phyloP scores from a whole-genome alignment of 306 rosid genomes.

The Cucurbita argyrosperma region DNA sequence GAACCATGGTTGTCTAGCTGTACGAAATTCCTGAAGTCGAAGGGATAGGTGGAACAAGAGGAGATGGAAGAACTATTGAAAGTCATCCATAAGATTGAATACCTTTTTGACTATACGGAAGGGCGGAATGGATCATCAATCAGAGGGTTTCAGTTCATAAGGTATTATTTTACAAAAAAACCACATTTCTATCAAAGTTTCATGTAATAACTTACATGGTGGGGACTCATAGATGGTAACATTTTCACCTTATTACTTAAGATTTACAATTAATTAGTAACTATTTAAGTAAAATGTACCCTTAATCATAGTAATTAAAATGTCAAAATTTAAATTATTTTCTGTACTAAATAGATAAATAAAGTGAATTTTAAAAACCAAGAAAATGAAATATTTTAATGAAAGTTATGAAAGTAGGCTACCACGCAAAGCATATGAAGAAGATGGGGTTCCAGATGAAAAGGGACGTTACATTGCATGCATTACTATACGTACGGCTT shows the following conservation, averaged over 20 bases:
- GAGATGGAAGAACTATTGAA: neutral
- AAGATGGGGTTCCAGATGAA: neutral
- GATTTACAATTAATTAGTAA: neutral
- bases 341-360: neutral
- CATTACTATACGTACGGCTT: neutral
- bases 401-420: neutral
- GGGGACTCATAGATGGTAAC: neutral
- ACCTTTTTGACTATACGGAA: neutral
- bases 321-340: no score
- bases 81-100: neutral
- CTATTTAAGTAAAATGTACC: neutral
- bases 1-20: neutral
- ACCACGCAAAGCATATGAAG: neutral
- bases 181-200: neutral
- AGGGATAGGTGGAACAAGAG: neutral
- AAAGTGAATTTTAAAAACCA: no score
- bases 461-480: neutral
- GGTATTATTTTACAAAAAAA: neutral
- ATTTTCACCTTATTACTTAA: neutral
- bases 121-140: neutral
- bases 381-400: neutral
- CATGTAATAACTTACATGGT: neutral
- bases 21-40: neutral
- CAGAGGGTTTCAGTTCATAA: neutral
- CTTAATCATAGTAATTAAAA: neutral